Evolutionary conservation across 192 early-diverging fungal genomes (phyloP).

Genomic region (Obelidium mucronatum): DNA sequence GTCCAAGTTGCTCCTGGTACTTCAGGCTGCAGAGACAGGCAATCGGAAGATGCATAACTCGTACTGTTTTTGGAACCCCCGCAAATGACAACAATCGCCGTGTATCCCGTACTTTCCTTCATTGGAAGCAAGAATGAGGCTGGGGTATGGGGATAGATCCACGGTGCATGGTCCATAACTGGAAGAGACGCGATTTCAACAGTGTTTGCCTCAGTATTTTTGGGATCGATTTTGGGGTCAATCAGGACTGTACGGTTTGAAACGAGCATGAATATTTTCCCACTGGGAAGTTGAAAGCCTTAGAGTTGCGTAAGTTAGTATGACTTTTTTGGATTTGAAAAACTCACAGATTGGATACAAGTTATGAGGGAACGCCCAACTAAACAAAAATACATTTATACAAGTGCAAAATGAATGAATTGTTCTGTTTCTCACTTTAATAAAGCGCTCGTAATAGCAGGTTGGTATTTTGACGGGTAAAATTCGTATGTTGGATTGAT

Average conservation of each 20-base stretch:
- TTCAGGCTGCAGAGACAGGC: conserved; percentile 36
- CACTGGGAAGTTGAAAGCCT: conserved; percentile 24
- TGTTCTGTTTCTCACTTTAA: not conserved
- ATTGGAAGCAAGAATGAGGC: conserved; percentile 43
- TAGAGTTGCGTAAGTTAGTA: not conserved
- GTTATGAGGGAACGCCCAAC: conserved; percentile 36
- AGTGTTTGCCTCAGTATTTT: conserved; percentile 18
- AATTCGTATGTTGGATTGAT: conserved; percentile 57
- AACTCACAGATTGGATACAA: conserved; percentile 34
- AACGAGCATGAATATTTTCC: conserved; percentile 35
- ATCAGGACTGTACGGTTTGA: conserved; percentile 40
- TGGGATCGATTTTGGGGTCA: conserved; percentile 19
- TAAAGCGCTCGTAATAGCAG: not conserved
- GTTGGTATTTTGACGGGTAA: conserved; percentile 22
- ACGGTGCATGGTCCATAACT: conserved; percentile 26
- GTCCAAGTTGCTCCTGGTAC: conserved; percentile 34
- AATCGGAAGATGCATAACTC: conserved; percentile 16
- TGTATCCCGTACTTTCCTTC: conserved; percentile 33
- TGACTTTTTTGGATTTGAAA: not conserved
- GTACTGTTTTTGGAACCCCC: conserved; percentile 38
- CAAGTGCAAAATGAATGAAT: not conserved
- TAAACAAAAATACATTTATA: no score
- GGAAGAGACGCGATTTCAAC: not conserved
- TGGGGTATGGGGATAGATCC: conserved; percentile 51
- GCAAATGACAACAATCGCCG: conserved; percentile 37